Percentiles rank a stretch among this genome's conserved stretches.
phyloP scores from a whole-genome alignment of 2,329 filamentous ascomycete species.

The Phoma herbarum region DNA sequence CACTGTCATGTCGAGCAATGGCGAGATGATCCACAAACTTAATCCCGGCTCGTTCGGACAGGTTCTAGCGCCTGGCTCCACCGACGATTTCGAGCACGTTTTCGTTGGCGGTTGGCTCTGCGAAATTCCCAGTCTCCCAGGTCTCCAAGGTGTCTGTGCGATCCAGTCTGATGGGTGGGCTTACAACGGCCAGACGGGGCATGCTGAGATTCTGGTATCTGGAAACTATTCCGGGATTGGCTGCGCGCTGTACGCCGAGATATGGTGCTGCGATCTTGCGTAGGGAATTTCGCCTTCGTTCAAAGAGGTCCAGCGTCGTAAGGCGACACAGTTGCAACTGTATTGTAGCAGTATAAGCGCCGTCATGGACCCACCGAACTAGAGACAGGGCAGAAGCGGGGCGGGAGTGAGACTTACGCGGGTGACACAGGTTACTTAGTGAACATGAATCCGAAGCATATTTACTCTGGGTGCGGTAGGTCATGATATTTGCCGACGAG shows the following conservation, averaged over 20 bases:
- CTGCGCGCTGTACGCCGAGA: constrained; percentile 33
- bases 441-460: too few species aligned
- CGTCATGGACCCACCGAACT: too few species aligned
- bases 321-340: too few species aligned
- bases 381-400: too few species aligned
- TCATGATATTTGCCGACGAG: too few species aligned
- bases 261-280: constrained; percentile 47
- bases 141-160: constrained; percentile 38
- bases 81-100: constrained; percentile 38
- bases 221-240: constrained; percentile 42
- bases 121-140: constrained; percentile 40
- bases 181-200: constrained; percentile 44
- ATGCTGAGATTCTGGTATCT: constrained; percentile 43
- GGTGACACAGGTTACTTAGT: too few species aligned
- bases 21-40: constrained; percentile 45
- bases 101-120: constrained; percentile 50
- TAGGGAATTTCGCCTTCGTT: too few species aligned
- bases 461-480: too few species aligned
- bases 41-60: constrained; percentile 41
- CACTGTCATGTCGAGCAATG: constrained; percentile 34
- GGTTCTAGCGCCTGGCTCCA: constrained; percentile 40
- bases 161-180: constrained; percentile 38
- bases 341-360: too few species aligned
- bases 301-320: too few species aligned
- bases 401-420: too few species aligned